Base-by-base conservation (phyloP, 2,329 filamentous ascomycete genomes). In the Fusarium metavorans region DNA sequence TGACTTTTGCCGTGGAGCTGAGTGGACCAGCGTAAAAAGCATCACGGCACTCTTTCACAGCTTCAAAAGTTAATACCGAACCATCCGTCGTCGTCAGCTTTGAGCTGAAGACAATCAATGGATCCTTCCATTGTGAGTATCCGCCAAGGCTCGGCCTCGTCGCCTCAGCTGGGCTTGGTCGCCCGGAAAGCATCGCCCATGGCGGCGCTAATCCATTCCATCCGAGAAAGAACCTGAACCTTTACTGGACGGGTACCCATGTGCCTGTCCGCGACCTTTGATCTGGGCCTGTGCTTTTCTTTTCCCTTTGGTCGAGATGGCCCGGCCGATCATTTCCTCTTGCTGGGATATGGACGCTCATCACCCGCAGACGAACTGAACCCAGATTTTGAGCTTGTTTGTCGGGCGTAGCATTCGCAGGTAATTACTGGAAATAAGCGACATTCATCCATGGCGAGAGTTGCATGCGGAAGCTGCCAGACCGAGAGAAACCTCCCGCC, bases 361-460 rank as follows among this genome's bases (percentile, higher is more conserved):
- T 74, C 72, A 74, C 64, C 72, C 72, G 71, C 57, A 67, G 64
- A 64, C 72, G 68, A 74, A 50, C 35, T 66, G 43, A 73, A 56
- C 41, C 39, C 64, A 60, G 68, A 50, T 43, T 37, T 43, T 13
- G 52, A 66, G 72, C 64, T 72, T 72, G 50, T 68, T 64, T 45
- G 62, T 60, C 14, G 8, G 30, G n/a, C n/a, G 27, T 56, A 56
- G 50, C 45, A 50, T 50, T 27, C 16, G 45, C 45, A 50, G 45
- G 16, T 50, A 50, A 27, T 27, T 50, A 50, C 43, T 45, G 43
- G 43, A 25, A 45, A 45, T 45, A 45, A 45, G 43, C 41, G 41
- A 45, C 35, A 16, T 37, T 16, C 35, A 39, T 23, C 41, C 35
- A 64, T 48, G 25, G 35, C 35, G 27, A 70, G 35, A 62, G 39